Conservation (phyloP, 352 stramenopile species). For the Globisporangium nagaii region DNA sequence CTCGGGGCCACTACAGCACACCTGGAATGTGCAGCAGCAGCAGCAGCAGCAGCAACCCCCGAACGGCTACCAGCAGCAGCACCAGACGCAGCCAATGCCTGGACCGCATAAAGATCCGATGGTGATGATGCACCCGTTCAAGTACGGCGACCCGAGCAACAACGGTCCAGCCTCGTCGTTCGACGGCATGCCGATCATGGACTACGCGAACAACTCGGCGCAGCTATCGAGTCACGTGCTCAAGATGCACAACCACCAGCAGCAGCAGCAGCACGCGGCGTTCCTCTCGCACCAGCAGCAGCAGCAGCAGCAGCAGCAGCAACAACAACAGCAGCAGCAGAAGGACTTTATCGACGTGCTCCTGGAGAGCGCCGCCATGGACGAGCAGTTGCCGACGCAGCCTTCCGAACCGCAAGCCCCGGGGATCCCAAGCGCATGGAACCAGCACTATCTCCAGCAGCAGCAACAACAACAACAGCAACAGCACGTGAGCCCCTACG, state of each 20-base stretch:
- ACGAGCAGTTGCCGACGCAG: constrained; percentile 37
- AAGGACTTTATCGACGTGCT: constrained; percentile 60
- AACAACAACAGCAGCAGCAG: constrained; percentile 16
- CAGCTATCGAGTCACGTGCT: constrained; percentile 5
- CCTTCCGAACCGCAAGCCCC: constrained; percentile 18
- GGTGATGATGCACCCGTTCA: constrained; percentile 29
- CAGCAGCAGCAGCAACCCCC: constrained; percentile 1
- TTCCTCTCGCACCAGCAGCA: constrained; percentile 3
- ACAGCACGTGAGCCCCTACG: constrained; percentile 1
- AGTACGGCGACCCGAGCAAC: constrained; percentile 18
- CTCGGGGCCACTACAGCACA: constrained; percentile 5
- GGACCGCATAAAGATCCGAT: constrained; percentile 6
- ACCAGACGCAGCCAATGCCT: neutral
- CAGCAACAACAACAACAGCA: constrained; percentile 3
- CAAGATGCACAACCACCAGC: constrained; percentile 21
- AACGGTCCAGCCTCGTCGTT: constrained; percentile 11
- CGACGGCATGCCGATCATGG: constrained; percentile 13
- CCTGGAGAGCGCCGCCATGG: constrained; percentile 45
- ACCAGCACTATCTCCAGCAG: constrained; percentile 4
- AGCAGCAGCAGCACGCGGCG: neutral
- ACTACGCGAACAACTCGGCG: constrained; percentile 19
- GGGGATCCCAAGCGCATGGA: constrained; percentile 2
- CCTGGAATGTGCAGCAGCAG: neutral
- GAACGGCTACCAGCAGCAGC: constrained; percentile 7
- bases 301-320: neutral